Conservation (phyloP, 768 basidiomycete species). For the Trametopsis cervina region DNA sequence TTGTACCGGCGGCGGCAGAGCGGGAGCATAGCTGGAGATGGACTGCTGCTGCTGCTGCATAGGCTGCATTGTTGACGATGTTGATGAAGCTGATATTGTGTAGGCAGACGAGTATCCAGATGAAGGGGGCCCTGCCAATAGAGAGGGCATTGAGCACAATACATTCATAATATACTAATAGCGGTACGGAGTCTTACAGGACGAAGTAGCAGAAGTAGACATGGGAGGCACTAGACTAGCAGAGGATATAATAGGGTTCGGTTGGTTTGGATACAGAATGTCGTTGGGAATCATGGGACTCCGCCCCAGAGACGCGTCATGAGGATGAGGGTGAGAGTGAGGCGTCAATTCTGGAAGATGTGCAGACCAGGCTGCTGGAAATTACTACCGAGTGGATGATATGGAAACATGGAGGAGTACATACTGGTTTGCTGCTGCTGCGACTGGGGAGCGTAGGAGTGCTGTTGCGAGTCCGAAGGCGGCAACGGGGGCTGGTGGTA, state of each 20-base stretch:
- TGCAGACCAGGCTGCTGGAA: conserved; percentile 23
- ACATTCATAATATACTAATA: conserved; percentile 65
- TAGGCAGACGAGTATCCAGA: conserved; percentile 15
- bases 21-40: background rate
- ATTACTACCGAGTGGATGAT: conserved; percentile 19
- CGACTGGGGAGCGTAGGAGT: conserved; percentile 10
- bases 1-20: conserved; percentile 9
- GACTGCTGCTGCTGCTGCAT: background rate
- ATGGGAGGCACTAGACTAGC: conserved; percentile 44
- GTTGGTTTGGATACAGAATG: conserved; percentile 20
- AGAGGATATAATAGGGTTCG: conserved; percentile 31
- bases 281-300: conserved; percentile 19
- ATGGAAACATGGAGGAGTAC: conserved; percentile 18
- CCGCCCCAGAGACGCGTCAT: conserved; percentile 19
- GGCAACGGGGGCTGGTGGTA: conserved; percentile 20
- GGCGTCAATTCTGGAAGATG: conserved; percentile 21
- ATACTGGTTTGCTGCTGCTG: conserved; percentile 20
- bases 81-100: conserved; percentile 5
- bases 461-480: conserved; percentile 19
- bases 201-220: conserved; percentile 22
- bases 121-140: conserved; percentile 38
- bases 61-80: conserved; percentile 7
- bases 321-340: conserved; percentile 11
- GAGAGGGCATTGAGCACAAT: conserved; percentile 60
- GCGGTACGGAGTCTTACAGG: conserved; percentile 71